Evolutionary conservation across 1,284 basidiomycete species (phyloP), one percentile per base, ranked within the genome.

Genomic region (Ustilago curta): DNA sequence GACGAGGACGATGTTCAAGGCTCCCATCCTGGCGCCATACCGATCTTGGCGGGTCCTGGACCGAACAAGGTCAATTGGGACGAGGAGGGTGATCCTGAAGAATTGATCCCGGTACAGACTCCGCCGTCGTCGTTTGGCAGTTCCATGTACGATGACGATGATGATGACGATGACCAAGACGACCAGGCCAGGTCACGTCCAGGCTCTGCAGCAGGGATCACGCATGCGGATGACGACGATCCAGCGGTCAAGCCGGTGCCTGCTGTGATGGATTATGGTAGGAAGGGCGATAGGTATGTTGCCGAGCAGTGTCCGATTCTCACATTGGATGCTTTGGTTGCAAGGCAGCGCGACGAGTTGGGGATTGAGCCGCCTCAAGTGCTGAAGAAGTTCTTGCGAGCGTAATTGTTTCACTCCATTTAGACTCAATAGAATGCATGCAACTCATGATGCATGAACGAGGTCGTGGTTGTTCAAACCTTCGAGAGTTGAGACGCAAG

Each of bases 101-200:
- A 80, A 39, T 25, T 82, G 19, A 76, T 82, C 12, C 61, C 65
- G 4, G 80, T 82, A 11, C 59, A 77, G 53, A 81, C 77, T 7
- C 74, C 74, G 3, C 68, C 73, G 5, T 74, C 70, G 29, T 68
- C 62, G 8, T 70, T 71, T n/a, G 59, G 68, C 18, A 75, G 68
- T 39, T 78, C 79, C 19, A 62, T 56, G 44, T 62, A 54, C 1
- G 52, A 70, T n/a, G 68, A 60, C 0, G 70, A 62, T 2, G 63
- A 71, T 3, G 53, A 61, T 5, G 70, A 72, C 0, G 78, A 70
- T 19, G 66, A 74, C 8, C 58, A 65, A 3, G 57, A 72, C 2
- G 75, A 77, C 14, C 61, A 71, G 43, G 59, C 77, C n/a, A 55
- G 59, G 1, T 70, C 76, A 8, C 39, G 73, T 42, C 73, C 78